A percentile compares a stretch with the other conserved stretches of the same genome.
Evolutionary conservation across 768 basidiomycete genomes (phyloP).

Genomic region (Serendipita sp.): DNA sequence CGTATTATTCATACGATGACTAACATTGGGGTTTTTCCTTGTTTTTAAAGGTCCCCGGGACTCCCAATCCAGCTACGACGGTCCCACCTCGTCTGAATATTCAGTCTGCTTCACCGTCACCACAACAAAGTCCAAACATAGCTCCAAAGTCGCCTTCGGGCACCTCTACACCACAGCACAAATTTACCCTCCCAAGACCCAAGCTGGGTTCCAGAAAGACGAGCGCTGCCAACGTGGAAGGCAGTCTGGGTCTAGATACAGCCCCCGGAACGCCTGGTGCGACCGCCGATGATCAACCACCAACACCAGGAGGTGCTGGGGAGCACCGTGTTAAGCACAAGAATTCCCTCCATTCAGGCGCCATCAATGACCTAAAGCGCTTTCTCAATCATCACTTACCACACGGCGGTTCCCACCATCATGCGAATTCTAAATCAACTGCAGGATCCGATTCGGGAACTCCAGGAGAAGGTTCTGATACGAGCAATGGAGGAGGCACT

Average conservation of each 20-base stretch:
- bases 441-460: background rate
- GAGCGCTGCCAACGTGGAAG: background rate
- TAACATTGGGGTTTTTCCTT: background rate
- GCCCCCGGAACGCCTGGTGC: background rate
- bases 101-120: background rate
- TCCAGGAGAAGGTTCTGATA: background rate
- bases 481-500: background rate
- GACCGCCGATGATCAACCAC: too few species aligned
- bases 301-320: background rate
- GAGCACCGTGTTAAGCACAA: background rate
- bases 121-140: background rate
- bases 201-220: background rate
- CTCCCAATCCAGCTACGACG: background rate
- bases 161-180: background rate
- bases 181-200: background rate
- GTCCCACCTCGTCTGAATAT: background rate
- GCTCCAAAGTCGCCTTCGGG: background rate
- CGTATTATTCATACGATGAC: background rate
- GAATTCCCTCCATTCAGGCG: constrained; percentile 31
- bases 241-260: background rate
- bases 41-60: background rate
- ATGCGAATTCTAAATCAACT: constrained; percentile 9
- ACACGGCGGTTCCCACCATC: constrained; percentile 23
- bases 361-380: constrained; percentile 82
- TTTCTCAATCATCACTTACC: constrained; percentile 88